These are phyloP conservation scores for Epichloe scottii DNA, from an alignment of 2,329 filamentous ascomycete genomes.

Conservation along the genomic window DNA sequence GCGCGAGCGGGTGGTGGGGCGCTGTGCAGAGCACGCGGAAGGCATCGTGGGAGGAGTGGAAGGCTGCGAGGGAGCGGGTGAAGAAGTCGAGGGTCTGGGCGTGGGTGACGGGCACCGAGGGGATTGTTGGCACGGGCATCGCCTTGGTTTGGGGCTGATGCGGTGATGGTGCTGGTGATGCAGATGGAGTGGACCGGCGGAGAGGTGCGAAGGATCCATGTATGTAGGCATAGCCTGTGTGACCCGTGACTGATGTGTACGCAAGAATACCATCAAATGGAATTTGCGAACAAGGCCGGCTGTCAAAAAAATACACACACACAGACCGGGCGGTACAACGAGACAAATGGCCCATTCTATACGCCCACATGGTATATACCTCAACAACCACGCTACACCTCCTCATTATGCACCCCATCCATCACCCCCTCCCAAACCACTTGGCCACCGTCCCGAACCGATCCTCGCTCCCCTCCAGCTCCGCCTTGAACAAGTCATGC, in stretches of 20 bases:
- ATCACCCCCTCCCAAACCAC: conserved; percentile 91
- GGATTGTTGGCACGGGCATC: not conserved
- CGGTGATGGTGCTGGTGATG: no score
- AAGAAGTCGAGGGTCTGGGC: conserved; percentile 27
- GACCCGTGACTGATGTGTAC: no score
- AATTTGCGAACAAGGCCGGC: no score
- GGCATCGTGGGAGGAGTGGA: conserved; percentile 28
- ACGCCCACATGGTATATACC: not conserved
- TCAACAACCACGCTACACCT: conserved; percentile 13
- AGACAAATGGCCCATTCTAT: not conserved
- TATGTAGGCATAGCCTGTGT: no score
- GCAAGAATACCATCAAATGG: no score
- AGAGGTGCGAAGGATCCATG: no score
- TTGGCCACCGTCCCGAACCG: conserved; percentile 84
- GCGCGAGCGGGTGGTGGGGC: not conserved
- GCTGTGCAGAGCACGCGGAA: conserved; percentile 33
- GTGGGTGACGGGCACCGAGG: not conserved
- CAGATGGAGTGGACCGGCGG: no score
- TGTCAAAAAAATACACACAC: no score
- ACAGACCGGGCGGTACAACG: not conserved
- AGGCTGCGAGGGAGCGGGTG: conserved; percentile 29
- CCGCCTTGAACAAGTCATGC: conserved; percentile 80
- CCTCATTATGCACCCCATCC: conserved; percentile 33
- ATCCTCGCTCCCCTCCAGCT: conserved; percentile 64
- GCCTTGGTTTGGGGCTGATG: not conserved